phyloP scores from a whole-genome alignment of 192 early-diverging fungal species.

The Cetraspora pellucida region DNA sequence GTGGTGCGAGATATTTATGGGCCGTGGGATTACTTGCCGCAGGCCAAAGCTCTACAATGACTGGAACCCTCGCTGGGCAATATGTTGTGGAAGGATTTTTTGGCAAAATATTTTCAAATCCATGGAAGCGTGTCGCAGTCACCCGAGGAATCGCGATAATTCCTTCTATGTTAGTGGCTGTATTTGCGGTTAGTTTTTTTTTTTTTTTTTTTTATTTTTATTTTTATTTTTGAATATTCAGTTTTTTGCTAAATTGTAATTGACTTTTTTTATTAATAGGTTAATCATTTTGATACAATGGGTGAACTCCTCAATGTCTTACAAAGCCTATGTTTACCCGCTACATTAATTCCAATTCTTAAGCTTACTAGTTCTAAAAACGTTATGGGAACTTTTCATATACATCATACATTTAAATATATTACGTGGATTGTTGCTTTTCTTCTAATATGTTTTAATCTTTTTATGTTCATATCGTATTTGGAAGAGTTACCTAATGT shows the following conservation, averaged over 20 bases:
- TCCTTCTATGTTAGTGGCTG: slow-evolving; percentile 66
- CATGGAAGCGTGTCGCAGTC: slow-evolving; percentile 64
- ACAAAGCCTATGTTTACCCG: slow-evolving; percentile 68
- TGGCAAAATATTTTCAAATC: slow-evolving; percentile 56
- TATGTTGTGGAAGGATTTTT: slow-evolving; percentile 89
- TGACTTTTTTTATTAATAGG: background rate
- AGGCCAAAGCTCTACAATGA: slow-evolving; percentile 85
- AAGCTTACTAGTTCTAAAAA: slow-evolving; percentile 56
- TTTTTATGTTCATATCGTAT: slow-evolving; percentile 48
- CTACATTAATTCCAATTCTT: slow-evolving; percentile 64
- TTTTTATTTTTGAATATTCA: background rate
- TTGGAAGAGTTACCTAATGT: slow-evolving; percentile 35
- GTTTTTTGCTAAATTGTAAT: background rate
- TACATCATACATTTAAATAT: slow-evolving; percentile 37
- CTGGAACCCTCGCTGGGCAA: slow-evolving; percentile 90
- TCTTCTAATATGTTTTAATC: slow-evolving; percentile 60
- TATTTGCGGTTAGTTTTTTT: slow-evolving; percentile 45
- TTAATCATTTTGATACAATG: slow-evolving; percentile 61
- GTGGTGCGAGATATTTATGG: slow-evolving; percentile 71
- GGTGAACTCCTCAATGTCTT: slow-evolving; percentile 71
- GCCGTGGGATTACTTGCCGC: slow-evolving; percentile 79
- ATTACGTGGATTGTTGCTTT: slow-evolving; percentile 51
- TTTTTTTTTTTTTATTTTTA: background rate
- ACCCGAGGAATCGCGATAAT: slow-evolving; percentile 65
- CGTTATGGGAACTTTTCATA: slow-evolving; percentile 50